Conservation (phyloP, 148 eudicot species). For the Camellia sinensis region DNA sequence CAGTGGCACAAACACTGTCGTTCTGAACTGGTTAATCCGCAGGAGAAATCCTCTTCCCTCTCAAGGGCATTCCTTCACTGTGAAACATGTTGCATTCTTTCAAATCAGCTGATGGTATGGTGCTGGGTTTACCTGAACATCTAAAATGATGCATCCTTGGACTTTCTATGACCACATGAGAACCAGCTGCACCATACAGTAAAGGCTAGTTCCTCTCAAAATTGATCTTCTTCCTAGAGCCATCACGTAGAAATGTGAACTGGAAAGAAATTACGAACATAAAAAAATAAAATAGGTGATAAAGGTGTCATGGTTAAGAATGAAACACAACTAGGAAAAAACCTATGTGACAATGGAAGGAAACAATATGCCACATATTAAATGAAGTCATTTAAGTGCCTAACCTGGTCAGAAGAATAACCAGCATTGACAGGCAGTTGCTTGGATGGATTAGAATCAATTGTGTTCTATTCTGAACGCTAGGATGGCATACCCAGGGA, state of each 20-base stretch:
- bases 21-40: not conserved
- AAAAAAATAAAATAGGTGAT: no score
- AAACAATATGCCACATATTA: not conserved
- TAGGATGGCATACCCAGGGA: slow-evolving; percentile 21
- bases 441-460: not conserved
- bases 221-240: slow-evolving; percentile 23
- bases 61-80: not conserved
- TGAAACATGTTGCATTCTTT: not conserved
- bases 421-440: not conserved
- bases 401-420: slow-evolving; percentile 24
- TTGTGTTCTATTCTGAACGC: slow-evolving; percentile 9
- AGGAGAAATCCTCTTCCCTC: slow-evolving; percentile 10
- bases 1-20: not conserved
- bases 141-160: slow-evolving; percentile 4
- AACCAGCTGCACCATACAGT: slow-evolving; percentile 23
- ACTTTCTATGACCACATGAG: not conserved
- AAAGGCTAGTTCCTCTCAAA: slow-evolving; percentile 5
- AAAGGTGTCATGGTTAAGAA: not conserved
- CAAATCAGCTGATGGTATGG: slow-evolving; percentile 7
- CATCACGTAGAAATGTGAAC: slow-evolving; percentile 20
- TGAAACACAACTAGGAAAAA: not conserved
- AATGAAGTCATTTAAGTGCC: not conserved
- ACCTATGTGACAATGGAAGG: not conserved
- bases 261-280: not conserved
- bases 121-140: slow-evolving; percentile 6